Percentiles rank a stretch among this genome's conserved stretches.
These are phyloP conservation scores for Canavalia gladiata DNA, from an alignment of 306 rosid genomes.

Conservation along the genomic window DNA sequence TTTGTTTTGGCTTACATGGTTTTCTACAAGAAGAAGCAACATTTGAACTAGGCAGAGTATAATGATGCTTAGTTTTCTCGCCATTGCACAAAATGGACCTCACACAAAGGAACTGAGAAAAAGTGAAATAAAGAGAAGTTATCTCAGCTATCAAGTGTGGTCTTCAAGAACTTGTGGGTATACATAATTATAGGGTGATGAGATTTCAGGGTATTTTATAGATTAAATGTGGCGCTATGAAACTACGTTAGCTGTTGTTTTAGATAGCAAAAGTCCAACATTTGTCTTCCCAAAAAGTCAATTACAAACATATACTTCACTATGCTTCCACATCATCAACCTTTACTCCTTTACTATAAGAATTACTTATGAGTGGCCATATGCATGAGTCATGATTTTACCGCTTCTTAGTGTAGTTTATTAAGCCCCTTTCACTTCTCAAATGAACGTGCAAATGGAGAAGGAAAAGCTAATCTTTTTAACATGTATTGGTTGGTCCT, in stretches of 20 bases:
- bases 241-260: not conserved
- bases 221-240: conserved; percentile 41
- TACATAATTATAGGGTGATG: conserved; percentile 39
- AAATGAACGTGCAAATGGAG: not conserved
- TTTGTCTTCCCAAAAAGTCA: conserved; percentile 43
- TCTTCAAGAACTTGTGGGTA: conserved; percentile 25
- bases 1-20: conserved; percentile 62
- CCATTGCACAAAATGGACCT: conserved; percentile 60
- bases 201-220: conserved; percentile 42
- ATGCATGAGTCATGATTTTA: not conserved
- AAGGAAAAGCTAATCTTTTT: not conserved
- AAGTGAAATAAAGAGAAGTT: conserved; percentile 11
- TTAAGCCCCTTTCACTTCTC: not conserved
- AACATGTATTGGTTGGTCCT: too few species aligned
- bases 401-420: not conserved
- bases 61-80: conserved; percentile 39
- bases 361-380: not conserved
- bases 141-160: conserved; percentile 33
- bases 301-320: conserved; percentile 10
- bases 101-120: conserved; percentile 28
- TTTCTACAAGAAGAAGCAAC: conserved; percentile 53
- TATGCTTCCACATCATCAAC: not conserved
- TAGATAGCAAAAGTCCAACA: conserved; percentile 19
- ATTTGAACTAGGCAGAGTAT: conserved; percentile 47
- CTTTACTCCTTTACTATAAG: not conserved